Evolutionary conservation across 805 yeast species (phyloP).

Genomic region (Teunomyces pallodes): DNA sequence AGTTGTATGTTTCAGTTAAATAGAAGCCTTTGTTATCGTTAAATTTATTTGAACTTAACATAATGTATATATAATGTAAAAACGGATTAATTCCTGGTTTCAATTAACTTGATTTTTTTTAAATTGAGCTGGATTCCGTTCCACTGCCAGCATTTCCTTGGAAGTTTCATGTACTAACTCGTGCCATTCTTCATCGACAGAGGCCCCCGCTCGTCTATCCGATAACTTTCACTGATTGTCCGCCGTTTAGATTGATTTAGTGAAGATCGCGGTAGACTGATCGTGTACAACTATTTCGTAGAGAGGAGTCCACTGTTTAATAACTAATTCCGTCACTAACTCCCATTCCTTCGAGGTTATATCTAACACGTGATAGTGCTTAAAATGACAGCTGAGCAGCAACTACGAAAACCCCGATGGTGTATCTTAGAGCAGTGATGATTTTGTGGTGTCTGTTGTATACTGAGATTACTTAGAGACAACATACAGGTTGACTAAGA

Average conservation of each 20-base stretch:
- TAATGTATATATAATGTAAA: background rate
- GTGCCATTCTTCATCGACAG: background rate
- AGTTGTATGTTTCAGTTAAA: no score
- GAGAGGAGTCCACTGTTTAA: slow-evolving; percentile 31
- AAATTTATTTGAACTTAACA: background rate
- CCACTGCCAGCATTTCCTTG: background rate
- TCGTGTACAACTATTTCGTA: slow-evolving; percentile 30
- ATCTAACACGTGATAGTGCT: slow-evolving; percentile 1
- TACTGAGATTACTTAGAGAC: no score
- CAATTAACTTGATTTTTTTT: background rate
- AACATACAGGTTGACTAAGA: no score
- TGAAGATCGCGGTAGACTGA: background rate
- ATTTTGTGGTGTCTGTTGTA: no score
- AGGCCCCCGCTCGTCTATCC: slow-evolving; percentile 2
- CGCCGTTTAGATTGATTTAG: slow-evolving; percentile 4
- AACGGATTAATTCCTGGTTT: background rate
- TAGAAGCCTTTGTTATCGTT: no score
- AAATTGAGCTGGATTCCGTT: background rate
- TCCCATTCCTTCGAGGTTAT: slow-evolving; percentile 3
- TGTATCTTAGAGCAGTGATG: background rate
- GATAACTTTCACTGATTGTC: slow-evolving; percentile 7
- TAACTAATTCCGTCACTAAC: slow-evolving; percentile 11
- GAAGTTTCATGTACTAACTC: background rate
- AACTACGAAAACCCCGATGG: background rate
- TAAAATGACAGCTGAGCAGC: background rate